Evolutionary conservation across 805 yeast species (phyloP), one percentile per base, ranked within the genome.

Genomic region (Candida verbasci): DNA sequence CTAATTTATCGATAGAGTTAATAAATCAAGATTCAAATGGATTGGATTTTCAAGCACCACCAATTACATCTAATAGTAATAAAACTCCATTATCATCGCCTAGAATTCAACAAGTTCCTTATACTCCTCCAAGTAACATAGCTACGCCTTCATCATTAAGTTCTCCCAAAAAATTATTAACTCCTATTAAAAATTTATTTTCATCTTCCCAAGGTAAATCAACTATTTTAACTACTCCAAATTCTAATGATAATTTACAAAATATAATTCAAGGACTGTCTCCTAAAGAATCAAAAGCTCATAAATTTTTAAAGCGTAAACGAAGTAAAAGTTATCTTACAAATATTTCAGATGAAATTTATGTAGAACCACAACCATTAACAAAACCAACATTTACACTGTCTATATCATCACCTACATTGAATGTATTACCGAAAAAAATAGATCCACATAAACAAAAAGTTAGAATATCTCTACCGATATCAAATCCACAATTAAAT

Each of bases 151-250:
- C 39, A 17, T 18, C 48, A 3, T 11, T 48, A 26, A 47, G 48
- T 14, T 56, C 68, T 6, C 70, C 70, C 18, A 62, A 63, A 43
- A 63, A 63, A 44, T 47, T 63, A 22, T 46, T 63, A 22, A 55
- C 63, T 1, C 70, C 70, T 2, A 62, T 63, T 12, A 56, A 53
- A 42, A 60, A 61, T 40, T 31, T 58, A 37, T 63, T 60, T 45
- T 49, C 45, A 39, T 32, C 37, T 14, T 33, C 40, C n/a, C 38
- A 34, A 15, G 18, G 34, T n/a, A 28, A 33, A 33, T 20, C 34
- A 20, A 21, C 34, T 7, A 17, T 14, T 15, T n/a, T n/a, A n/a
- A 17, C 23, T 3, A 23, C 28, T 4, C 26, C 40, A 7, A 27
- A 10, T 17, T 38, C 41, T 3, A 30, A 24, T 33, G 33, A 31